phyloP scores from a whole-genome alignment of 371 early-diverging fungal genomes.

The Rhizomucor pusillus region DNA sequence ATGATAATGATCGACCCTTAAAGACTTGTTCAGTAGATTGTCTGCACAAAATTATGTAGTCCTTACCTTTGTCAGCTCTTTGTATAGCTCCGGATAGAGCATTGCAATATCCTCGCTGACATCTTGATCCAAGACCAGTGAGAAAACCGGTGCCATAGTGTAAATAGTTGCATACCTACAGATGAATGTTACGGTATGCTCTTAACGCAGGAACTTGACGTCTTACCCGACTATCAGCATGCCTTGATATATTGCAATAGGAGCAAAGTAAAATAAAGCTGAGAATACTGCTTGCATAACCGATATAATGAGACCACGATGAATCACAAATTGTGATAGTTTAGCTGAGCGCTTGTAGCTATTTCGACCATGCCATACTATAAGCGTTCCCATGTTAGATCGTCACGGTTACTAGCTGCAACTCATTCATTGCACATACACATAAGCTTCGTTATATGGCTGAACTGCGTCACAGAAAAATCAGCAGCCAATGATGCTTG shows the following conservation, averaged over 20 bases:
- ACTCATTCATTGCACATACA: constrained; percentile 31
- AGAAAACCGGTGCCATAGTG: constrained; percentile 98
- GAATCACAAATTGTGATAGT: constrained; percentile 98
- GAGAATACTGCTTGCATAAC: constrained; percentile 99
- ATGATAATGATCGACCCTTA: constrained; percentile 85
- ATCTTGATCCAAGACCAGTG: constrained; percentile 92
- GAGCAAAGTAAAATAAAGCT: constrained; percentile 96
- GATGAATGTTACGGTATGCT: constrained; percentile 15
- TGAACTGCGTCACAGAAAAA: constrained; percentile 93
- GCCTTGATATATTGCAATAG: constrained; percentile 95
- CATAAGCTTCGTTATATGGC: constrained; percentile 81
- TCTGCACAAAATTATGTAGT: neutral
- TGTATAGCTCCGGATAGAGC: constrained; percentile 97
- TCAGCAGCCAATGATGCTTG: constrained; percentile 99
- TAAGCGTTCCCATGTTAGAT: neutral
- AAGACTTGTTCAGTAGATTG: neutral
- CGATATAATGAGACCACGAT: constrained; percentile 97
- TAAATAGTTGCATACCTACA: constrained; percentile 93
- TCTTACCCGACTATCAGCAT: constrained; percentile 58
- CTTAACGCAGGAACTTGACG: neutral
- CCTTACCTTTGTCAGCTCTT: constrained; percentile 87
- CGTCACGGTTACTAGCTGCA: neutral
- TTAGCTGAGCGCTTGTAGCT: constrained; percentile 95
- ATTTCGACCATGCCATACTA: constrained; percentile 98
- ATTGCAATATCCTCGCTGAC: constrained; percentile 89